These are phyloP conservation scores for Pythium insidiosum DNA, from an alignment of 352 stramenopile genomes.

Conservation along the genomic window DNA sequence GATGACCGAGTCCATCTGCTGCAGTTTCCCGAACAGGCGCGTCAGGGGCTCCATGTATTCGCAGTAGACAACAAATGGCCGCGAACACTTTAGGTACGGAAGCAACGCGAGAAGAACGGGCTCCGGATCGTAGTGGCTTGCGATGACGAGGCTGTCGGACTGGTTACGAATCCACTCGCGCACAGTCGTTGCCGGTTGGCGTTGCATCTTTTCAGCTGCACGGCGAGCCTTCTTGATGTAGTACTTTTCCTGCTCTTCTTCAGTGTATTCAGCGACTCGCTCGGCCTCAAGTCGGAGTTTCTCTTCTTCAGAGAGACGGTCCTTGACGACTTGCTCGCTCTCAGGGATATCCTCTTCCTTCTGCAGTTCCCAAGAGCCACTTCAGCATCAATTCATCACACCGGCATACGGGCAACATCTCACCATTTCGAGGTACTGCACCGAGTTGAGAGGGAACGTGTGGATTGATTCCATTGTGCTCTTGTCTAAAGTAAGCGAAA, in stretches of 20 bases:
- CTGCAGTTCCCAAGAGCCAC: conserved; percentile 8
- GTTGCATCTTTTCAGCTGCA: conserved; percentile 66
- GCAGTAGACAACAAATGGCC: conserved; percentile 94
- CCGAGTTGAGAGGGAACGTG: conserved; percentile 60
- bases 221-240: conserved; percentile 73
- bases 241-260: conserved; percentile 70
- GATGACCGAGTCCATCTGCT: conserved; percentile 88
- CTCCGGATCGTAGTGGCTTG: conserved; percentile 87
- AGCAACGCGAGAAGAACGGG: conserved; percentile 81
- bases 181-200: conserved; percentile 57
- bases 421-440: conserved; percentile 30
- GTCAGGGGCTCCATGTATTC: conserved; percentile 92
- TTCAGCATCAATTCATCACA: not conserved
- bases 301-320: conserved; percentile 53
- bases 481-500: conserved; percentile 38
- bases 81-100: conserved; percentile 85
- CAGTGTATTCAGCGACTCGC: conserved; percentile 77
- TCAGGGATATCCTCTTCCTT: conserved; percentile 45
- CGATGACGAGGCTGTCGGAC: conserved; percentile 87
- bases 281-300: conserved; percentile 53
- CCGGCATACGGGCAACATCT: not conserved
- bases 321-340: conserved; percentile 28
- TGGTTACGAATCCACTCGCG: conserved; percentile 61
- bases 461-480: conserved; percentile 65
- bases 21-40: conserved; percentile 82